A percentile compares a stretch with the other conserved stretches of the same genome.
Conservation (phyloP, 169 alveolate species). For the Eimeria acervulina region DNA sequence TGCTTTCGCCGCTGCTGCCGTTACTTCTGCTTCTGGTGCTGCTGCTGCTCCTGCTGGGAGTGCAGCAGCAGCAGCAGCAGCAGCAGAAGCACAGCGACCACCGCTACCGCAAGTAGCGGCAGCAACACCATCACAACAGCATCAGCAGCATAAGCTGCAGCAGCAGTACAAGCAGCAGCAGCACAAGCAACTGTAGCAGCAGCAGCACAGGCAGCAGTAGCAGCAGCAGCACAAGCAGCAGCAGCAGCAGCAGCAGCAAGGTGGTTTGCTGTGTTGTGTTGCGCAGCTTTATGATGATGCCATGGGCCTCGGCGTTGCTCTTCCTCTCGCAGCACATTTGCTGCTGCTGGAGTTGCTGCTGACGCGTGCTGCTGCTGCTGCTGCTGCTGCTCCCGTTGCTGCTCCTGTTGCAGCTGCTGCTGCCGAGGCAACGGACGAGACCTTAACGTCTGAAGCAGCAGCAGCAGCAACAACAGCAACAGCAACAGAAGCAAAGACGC, state of each 20-base stretch:
- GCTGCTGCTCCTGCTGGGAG: background rate
- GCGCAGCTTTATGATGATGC: slow-evolving; percentile 59
- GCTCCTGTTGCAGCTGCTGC: slow-evolving; percentile 5
- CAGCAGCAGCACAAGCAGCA: too few relatives aligned
- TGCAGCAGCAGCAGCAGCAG: too few relatives aligned
- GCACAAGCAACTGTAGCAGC: too few relatives aligned
- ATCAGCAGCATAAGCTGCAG: too few relatives aligned
- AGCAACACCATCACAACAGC: too few relatives aligned
- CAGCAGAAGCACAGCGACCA: too few relatives aligned
- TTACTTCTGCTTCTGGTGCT: slow-evolving; percentile 6
- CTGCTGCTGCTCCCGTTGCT: slow-evolving; percentile 20
- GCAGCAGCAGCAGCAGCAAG: slow-evolving; percentile 11
- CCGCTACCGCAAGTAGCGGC: too few relatives aligned
- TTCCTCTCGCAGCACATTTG: slow-evolving; percentile 29
- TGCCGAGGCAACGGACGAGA: background rate
- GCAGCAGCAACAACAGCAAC: background rate
- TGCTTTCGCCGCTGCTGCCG: background rate
- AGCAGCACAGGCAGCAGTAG: too few relatives aligned
- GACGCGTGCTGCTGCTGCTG: slow-evolving; percentile 10
- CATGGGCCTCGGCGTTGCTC: slow-evolving; percentile 40
- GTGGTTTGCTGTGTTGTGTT: background rate
- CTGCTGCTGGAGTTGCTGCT: background rate
- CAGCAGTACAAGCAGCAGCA: too few relatives aligned
- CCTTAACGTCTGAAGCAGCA: background rate
- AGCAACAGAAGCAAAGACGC: background rate